Evolutionary conservation across 352 stramenopile genomes (phyloP), one percentile per base, ranked within the genome.

Genomic region (Phytophthora aleatoria): DNA sequence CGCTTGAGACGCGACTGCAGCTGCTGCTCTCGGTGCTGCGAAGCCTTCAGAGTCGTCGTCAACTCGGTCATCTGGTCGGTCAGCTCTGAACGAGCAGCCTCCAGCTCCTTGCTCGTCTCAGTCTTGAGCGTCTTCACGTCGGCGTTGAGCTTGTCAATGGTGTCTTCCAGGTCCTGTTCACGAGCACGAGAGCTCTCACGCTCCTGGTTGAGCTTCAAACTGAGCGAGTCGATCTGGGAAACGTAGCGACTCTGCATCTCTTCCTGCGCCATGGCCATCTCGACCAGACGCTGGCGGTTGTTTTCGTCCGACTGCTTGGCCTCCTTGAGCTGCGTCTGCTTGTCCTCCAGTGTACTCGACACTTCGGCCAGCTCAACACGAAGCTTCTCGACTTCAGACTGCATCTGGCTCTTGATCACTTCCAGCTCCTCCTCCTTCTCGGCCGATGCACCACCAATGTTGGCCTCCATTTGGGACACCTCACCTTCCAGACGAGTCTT

Each of bases 131-230:
- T 20, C 31, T 74, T 71, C 2, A 80, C 58, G 31, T 81, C 71
- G 5, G 51, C 61, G n/a, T 76, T 73, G 4, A 87, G 61, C 43
- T 50, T 62, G 26, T 69, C 44, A 12, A 87, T 69, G 2, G 57
- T 67, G 2, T 70, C 64, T 26, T 77, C 67, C 51, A 83, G 54
- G 16, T 85, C 72, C 30, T 82, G 63, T 47, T 83, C 78, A 11
- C 78, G 78, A 39, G 62, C 42, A 44, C 66, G 54, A 35, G 76
- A 85, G 35, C 51, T 74, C 44, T 81, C 74, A 36, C 69, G 74
- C 48, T 85, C 78, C 42, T 80, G 71, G 41, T 80, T 75, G 9
- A 87, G 72, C 33, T 80, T 78, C 26, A 74, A 50, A 1, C 67
- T 69, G 16, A 85, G 53, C 16, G 64, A 67, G 33, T 83, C 74